Conservation (phyloP, 2,329 filamentous ascomycete species). For the Cladosporium sp. region DNA sequence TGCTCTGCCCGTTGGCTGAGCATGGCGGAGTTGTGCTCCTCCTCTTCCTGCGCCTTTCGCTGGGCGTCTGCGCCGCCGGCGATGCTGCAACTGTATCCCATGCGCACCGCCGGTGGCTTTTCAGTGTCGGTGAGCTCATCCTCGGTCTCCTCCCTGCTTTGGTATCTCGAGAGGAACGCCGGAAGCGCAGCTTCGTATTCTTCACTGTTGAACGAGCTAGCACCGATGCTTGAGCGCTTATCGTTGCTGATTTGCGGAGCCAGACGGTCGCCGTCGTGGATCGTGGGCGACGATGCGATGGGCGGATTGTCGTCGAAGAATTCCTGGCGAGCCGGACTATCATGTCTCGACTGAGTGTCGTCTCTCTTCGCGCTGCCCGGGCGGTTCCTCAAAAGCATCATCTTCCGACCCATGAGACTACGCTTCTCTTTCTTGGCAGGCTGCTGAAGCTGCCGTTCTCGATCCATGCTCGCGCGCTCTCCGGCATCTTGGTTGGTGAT, state of each 20-base stretch:
- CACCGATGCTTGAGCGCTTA: conserved; percentile 24
- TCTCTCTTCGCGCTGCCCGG: conserved; percentile 16
- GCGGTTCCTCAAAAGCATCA: conserved; percentile 27
- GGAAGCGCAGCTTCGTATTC: conserved; percentile 36
- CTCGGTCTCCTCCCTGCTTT: conserved; percentile 14
- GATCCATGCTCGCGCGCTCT: conserved; percentile 8
- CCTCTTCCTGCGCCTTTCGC: conserved; percentile 31
- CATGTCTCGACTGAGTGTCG: neutral
- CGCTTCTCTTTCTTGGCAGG: conserved; percentile 23
- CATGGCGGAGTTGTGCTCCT: conserved; percentile 63
- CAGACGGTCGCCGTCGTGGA: conserved; percentile 26
- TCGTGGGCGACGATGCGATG: conserved; percentile 25
- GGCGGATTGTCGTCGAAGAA: neutral
- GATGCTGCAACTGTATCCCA: conserved; percentile 4
- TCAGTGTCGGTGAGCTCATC: conserved; percentile 33
- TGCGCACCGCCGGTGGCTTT: conserved; percentile 17
- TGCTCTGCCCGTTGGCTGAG: conserved; percentile 79
- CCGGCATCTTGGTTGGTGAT: conserved; percentile 6
- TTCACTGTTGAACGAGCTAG: conserved; percentile 39
- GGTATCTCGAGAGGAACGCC: conserved; percentile 27
- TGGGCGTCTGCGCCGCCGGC: conserved; percentile 18
- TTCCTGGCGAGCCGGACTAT: conserved; percentile 10
- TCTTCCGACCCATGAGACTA: conserved; percentile 27
- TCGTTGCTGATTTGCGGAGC: conserved; percentile 15
- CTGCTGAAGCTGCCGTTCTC: neutral